These are phyloP conservation scores for Diospyros lotus DNA, from an alignment of 148 eudicot genomes.

Conservation along the genomic window DNA sequence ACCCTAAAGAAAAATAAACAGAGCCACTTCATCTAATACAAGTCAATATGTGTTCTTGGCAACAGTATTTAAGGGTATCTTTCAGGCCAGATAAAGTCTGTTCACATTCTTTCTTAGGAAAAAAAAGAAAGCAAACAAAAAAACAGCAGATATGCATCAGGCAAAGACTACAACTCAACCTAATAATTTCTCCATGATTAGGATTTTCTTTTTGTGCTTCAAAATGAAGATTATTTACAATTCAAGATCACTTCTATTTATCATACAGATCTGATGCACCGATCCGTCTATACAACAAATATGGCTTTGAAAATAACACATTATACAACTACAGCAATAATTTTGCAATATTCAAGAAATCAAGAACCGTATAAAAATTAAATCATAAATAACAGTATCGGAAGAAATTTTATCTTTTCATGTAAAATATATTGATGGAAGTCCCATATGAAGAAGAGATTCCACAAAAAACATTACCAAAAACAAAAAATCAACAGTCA, in stretches of 20 bases:
- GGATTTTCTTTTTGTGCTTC: too few species aligned
- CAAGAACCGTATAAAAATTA: conserved; percentile 3
- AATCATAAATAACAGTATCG: neutral
- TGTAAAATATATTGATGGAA: neutral
- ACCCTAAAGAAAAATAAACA: neutral
- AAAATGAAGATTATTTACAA: neutral
- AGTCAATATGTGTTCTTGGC: neutral
- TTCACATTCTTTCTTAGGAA: neutral
- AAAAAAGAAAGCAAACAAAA: neutral
- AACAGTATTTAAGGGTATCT: neutral
- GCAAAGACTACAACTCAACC: neutral
- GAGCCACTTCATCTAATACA: neutral
- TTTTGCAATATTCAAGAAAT: neutral
- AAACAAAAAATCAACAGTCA: too few species aligned
- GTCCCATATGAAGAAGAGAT: neutral
- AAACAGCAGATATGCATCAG: neutral
- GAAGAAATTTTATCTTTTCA: neutral
- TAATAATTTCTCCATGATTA: neutral
- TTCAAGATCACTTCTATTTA: conserved; percentile 7
- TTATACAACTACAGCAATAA: conserved; percentile 4
- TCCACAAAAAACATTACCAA: neutral
- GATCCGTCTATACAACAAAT: conserved; percentile 1
- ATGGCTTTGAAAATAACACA: conserved; percentile 2
- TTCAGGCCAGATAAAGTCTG: too few species aligned
- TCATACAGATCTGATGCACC: conserved; percentile 1